Percentiles rank a stretch among this genome's conserved stretches.
Evolutionary conservation across 1,284 basidiomycete species (phyloP).

Genomic region (Singerocomus rubriflavus): DNA sequence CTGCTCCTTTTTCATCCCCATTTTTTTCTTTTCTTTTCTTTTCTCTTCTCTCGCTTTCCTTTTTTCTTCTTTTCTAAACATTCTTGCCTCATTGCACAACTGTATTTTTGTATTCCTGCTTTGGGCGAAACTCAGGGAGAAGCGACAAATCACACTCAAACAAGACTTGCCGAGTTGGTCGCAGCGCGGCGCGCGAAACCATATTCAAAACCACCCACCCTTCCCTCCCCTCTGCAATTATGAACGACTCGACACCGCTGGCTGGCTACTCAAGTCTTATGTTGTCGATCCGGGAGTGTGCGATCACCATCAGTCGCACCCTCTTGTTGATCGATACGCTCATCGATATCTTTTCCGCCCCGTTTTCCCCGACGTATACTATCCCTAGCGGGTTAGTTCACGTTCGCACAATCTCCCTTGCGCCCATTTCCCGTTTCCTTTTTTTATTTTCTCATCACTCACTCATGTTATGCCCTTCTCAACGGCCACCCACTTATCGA

Average conservation of each 20-base stretch:
- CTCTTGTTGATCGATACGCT: constrained; percentile 42
- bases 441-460: constrained; percentile 20
- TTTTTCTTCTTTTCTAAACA: constrained; percentile 30
- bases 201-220: constrained; percentile 3
- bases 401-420: constrained; percentile 28
- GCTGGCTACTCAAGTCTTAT: constrained; percentile 32
- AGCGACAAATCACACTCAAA: constrained; percentile 18
- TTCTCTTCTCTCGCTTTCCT: too few species aligned
- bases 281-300: constrained; percentile 27
- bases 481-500: constrained; percentile 25
- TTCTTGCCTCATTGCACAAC: constrained; percentile 32
- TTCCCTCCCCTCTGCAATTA: constrained; percentile 21
- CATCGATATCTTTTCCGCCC: constrained; percentile 19
- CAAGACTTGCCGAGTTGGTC: constrained; percentile 26
- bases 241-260: constrained; percentile 46
- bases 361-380: constrained; percentile 12
- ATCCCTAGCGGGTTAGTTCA: constrained; percentile 23
- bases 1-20: constrained; percentile 21
- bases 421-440: constrained; percentile 17
- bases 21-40: constrained; percentile 17
- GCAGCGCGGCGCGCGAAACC: constrained; percentile 33
- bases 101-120: constrained; percentile 37
- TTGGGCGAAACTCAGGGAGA: constrained; percentile 32
- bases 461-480: constrained; percentile 22
- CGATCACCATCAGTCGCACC: constrained; percentile 25